These are phyloP conservation scores for Aquilaria agallochum DNA, from an alignment of 441 rosid genomes.

Conservation along the genomic window DNA sequence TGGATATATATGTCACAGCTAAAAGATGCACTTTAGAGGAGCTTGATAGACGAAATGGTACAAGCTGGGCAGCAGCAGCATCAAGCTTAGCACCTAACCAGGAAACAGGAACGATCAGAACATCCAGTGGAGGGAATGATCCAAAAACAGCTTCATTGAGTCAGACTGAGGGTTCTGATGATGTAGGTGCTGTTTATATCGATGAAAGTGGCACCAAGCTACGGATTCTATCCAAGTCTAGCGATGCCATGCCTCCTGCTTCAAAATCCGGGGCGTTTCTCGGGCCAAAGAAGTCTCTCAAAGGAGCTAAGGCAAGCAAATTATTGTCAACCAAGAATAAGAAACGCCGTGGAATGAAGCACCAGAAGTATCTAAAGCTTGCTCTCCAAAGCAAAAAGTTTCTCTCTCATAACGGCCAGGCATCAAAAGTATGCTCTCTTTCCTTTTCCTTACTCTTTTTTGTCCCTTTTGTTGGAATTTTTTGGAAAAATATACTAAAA, in stretches of 20 bases:
- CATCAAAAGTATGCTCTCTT: constrained; percentile 50
- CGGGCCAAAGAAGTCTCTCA: constrained; percentile 38
- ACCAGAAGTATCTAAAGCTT: constrained; percentile 46
- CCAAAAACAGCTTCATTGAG: constrained; percentile 25
- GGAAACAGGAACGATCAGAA: constrained; percentile 39
- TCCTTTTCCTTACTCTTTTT: constrained; percentile 6
- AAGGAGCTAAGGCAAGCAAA: constrained; percentile 45
- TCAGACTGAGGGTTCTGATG: constrained; percentile 43
- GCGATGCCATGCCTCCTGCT: constrained; percentile 23
- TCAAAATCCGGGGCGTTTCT: constrained; percentile 33
- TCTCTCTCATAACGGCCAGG: constrained; percentile 34
- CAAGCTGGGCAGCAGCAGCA: constrained; percentile 56
- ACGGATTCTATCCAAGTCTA: constrained; percentile 68
- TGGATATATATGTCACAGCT: constrained; percentile 71
- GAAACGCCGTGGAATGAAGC: constrained; percentile 37
- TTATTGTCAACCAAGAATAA: constrained; percentile 49
- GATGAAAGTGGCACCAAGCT: constrained; percentile 83
- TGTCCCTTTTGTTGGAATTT: not conserved
- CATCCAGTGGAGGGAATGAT: constrained; percentile 39
- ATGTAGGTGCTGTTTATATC: constrained; percentile 83
- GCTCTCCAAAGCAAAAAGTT: constrained; percentile 48
- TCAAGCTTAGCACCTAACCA: constrained; percentile 39
- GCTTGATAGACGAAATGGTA: constrained; percentile 86
- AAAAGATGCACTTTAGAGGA: constrained; percentile 77
- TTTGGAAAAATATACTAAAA: not conserved